These are phyloP conservation scores for Solanum hybrid DNA, from an alignment of 305 asterid species.

Conservation along the genomic window DNA sequence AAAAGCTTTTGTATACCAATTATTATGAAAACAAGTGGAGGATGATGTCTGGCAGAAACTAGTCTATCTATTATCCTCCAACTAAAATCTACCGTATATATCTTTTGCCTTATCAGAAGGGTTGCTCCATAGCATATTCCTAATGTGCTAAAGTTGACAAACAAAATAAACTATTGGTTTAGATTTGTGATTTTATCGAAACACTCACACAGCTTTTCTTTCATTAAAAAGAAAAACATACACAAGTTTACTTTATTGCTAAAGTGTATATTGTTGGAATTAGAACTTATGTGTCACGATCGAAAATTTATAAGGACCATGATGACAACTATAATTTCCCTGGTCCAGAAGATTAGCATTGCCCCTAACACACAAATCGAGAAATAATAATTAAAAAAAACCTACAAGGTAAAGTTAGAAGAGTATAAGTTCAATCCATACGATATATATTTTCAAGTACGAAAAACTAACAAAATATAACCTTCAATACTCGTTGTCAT, in stretches of 20 bases:
- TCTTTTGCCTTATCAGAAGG: neutral
- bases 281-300: neutral
- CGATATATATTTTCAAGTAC: neutral
- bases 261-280: neutral
- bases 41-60: neutral
- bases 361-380: neutral
- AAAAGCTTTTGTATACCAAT: neutral
- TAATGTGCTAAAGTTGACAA: neutral
- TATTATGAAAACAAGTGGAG: neutral
- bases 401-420: neutral
- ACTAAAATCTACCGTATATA: neutral
- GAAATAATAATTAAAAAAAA: neutral
- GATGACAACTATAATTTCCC: neutral
- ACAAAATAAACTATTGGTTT: neutral
- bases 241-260: neutral
- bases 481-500: neutral
- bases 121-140: neutral
- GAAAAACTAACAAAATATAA: neutral
- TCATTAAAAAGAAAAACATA: neutral
- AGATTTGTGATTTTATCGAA: neutral
- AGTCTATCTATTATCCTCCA: neutral
- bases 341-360: neutral
- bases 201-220: neutral
- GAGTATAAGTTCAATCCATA: neutral
- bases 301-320: neutral